Percentiles rank a stretch among this genome's conserved stretches.
phyloP scores from a whole-genome alignment of 1,284 basidiomycete species.

The Pseudozyma hubeiensis region DNA sequence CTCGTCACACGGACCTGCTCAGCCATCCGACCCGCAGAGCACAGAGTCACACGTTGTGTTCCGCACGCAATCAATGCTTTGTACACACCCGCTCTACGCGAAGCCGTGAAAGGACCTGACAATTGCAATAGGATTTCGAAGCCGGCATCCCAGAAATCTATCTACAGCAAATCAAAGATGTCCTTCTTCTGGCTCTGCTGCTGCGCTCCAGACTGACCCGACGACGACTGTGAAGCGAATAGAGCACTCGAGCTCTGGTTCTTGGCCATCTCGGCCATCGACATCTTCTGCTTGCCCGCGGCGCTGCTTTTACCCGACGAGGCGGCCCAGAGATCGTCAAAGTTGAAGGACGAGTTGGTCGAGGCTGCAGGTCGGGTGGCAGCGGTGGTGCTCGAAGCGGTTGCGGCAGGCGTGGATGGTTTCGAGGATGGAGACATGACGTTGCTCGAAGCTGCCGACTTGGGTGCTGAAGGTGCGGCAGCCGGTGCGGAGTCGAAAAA shows the following conservation, averaged over 20 bases:
- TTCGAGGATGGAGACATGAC: slow-evolving; percentile 27
- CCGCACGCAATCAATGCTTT: no score
- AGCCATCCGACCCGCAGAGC: no score
- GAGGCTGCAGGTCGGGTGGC: slow-evolving; percentile 25
- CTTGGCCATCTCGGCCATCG: slow-evolving; percentile 68
- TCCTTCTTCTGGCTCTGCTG: slow-evolving; percentile 52
- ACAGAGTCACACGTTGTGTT: no score
- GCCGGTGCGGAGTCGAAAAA: slow-evolving; percentile 70
- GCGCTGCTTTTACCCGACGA: slow-evolving; percentile 74
- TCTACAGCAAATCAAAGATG: slow-evolving; percentile 56
- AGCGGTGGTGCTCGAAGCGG: slow-evolving; percentile 9
- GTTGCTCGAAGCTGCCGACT: slow-evolving; percentile 15
- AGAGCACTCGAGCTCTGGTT: slow-evolving; percentile 59
- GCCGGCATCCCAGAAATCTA: neutral
- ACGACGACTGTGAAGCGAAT: slow-evolving; percentile 20
- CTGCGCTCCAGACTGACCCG: slow-evolving; percentile 24
- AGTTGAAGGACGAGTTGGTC: slow-evolving; percentile 69
- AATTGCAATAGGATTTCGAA: neutral
- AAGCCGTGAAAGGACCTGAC: neutral
- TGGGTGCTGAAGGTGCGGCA: slow-evolving; percentile 10
- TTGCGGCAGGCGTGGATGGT: slow-evolving; percentile 31
- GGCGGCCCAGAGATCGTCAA: slow-evolving; percentile 91
- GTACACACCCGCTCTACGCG: no score
- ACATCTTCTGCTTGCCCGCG: slow-evolving; percentile 59
- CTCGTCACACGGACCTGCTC: no score